These are phyloP conservation scores for Plectosphaerella cucumerina DNA, from an alignment of 2,329 filamentous ascomycete genomes.

Conservation along the genomic window DNA sequence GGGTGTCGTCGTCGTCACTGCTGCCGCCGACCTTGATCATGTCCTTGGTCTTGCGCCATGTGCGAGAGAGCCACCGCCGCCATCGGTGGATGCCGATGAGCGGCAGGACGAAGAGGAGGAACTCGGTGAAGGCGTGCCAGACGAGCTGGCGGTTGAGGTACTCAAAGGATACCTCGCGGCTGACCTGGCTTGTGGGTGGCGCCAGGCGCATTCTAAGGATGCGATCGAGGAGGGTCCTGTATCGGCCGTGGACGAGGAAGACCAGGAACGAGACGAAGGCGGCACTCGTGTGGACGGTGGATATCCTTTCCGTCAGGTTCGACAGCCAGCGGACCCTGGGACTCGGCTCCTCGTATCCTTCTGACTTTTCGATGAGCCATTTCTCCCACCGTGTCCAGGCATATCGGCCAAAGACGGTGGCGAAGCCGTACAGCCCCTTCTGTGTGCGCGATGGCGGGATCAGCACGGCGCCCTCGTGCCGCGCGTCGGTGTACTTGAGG, in stretches of 20 bases:
- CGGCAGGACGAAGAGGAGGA: slow-evolving; percentile 93
- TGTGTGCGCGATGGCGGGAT: slow-evolving; percentile 74
- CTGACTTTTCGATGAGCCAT: slow-evolving; percentile 73
- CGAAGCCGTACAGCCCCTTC: slow-evolving; percentile 76
- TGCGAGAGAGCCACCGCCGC: slow-evolving; percentile 81
- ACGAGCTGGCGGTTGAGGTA: slow-evolving; percentile 96
- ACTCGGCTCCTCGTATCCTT: slow-evolving; percentile 63
- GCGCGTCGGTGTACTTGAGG: slow-evolving; percentile 81
- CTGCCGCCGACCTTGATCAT: slow-evolving; percentile 46
- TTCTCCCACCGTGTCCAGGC: slow-evolving; percentile 90
- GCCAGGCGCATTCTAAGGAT: slow-evolving; percentile 79
- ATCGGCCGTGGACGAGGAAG: slow-evolving; percentile 86
- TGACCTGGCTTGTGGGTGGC: slow-evolving; percentile 79
- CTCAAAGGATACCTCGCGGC: slow-evolving; percentile 91
- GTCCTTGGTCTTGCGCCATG: slow-evolving; percentile 77
- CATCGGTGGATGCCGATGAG: slow-evolving; percentile 93
- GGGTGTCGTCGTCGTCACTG: slow-evolving; percentile 40
- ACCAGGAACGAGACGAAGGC: slow-evolving; percentile 83
- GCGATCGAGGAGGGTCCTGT: slow-evolving; percentile 85
- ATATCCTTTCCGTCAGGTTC: slow-evolving; percentile 62
- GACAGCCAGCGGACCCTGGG: slow-evolving; percentile 54
- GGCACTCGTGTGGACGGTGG: slow-evolving; percentile 74
- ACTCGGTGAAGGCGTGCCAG: slow-evolving; percentile 99
- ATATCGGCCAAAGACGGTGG: slow-evolving; percentile 86
- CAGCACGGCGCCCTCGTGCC: slow-evolving; percentile 57